A percentile compares a stretch with the other conserved stretches of the same genome.
These are phyloP conservation scores for Pythium oligandrum DNA, from an alignment of 352 stramenopile genomes.

Conservation along the genomic window DNA sequence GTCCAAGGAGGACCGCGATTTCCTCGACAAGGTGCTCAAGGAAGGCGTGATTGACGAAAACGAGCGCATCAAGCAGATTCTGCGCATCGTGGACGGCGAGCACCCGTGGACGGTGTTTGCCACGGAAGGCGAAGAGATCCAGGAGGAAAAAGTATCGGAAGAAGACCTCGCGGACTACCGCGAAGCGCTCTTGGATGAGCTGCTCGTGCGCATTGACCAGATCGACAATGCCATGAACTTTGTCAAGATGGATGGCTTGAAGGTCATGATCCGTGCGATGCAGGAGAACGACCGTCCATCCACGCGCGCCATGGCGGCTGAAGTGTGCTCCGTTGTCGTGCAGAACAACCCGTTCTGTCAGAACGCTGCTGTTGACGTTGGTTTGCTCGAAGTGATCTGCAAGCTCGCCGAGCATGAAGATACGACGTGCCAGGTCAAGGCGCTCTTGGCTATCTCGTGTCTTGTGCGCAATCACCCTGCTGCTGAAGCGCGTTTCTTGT, in stretches of 20 bases:
- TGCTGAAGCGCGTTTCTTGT: slow-evolving; percentile 58
- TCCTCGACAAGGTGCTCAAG: slow-evolving; percentile 81
- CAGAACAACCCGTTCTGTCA: slow-evolving; percentile 87
- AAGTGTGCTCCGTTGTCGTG: slow-evolving; percentile 77
- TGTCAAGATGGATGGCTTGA: slow-evolving; percentile 74
- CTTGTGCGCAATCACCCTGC: slow-evolving; percentile 68
- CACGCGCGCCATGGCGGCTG: slow-evolving; percentile 60
- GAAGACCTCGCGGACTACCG: slow-evolving; percentile 80
- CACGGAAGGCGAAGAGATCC: slow-evolving; percentile 28
- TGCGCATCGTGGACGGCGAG: slow-evolving; percentile 78
- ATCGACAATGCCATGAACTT: slow-evolving; percentile 89
- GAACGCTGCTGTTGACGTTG: slow-evolving; percentile 54
- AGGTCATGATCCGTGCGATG: slow-evolving; percentile 57
- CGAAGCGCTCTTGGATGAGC: slow-evolving; percentile 74
- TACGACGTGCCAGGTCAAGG: slow-evolving; percentile 70
- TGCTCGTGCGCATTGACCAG: slow-evolving; percentile 82
- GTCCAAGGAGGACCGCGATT: slow-evolving; percentile 68
- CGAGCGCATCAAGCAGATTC: slow-evolving; percentile 78
- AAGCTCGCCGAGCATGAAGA: slow-evolving; percentile 43
- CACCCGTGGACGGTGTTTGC: slow-evolving; percentile 68
- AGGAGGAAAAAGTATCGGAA: slow-evolving; percentile 32
- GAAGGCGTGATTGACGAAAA: slow-evolving; percentile 83
- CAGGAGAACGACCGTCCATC: slow-evolving; percentile 38
- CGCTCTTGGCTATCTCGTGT: slow-evolving; percentile 78
- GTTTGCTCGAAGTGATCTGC: slow-evolving; percentile 67